Percentiles rank a stretch among this genome's conserved stretches.
phyloP scores from a whole-genome alignment of 1,139 yeast genomes.

The Debaryomyces sp. region DNA sequence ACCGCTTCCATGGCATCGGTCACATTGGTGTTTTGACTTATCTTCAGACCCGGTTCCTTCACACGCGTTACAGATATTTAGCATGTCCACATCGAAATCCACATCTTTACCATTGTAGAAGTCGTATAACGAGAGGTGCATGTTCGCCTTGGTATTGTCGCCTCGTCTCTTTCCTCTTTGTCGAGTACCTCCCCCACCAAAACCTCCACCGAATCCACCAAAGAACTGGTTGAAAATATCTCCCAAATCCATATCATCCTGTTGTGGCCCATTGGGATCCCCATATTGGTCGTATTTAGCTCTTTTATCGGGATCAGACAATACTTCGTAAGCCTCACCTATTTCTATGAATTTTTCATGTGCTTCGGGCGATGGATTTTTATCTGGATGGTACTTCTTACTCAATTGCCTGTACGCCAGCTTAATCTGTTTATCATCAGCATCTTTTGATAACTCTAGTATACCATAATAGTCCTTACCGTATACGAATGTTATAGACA shows the following conservation, averaged over 20 bases:
- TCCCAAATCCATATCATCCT: slow-evolving; percentile 56
- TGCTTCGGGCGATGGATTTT: slow-evolving; percentile 81
- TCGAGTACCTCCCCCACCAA: slow-evolving; percentile 32
- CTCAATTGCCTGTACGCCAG: slow-evolving; percentile 83
- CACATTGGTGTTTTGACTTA: slow-evolving; percentile 66
- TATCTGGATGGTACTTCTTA: slow-evolving; percentile 93
- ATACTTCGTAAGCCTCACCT: slow-evolving; percentile 91
- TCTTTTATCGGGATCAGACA: slow-evolving; percentile 75
- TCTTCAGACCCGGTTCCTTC: slow-evolving; percentile 86
- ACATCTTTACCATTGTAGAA: slow-evolving; percentile 69
- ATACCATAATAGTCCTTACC: slow-evolving; percentile 37
- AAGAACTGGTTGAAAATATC: slow-evolving; percentile 76
- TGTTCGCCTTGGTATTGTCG: slow-evolving; percentile 58
- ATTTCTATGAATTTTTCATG: slow-evolving; percentile 85
- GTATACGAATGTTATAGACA: slow-evolving; percentile 2
- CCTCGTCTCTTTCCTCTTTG: slow-evolving; percentile 60
- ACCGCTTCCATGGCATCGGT: slow-evolving; percentile 76
- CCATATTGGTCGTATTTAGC: slow-evolving; percentile 78
- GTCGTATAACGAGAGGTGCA: slow-evolving; percentile 62
- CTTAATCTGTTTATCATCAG: slow-evolving; percentile 81
- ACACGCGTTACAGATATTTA: slow-evolving; percentile 75
- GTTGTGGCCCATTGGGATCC: slow-evolving; percentile 68
- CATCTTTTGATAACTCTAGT: slow-evolving; percentile 70
- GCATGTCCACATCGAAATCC: slow-evolving; percentile 68
- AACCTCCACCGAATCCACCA: slow-evolving; percentile 67